Conservation (phyloP, 2,329 filamentous ascomycete genomes). For the Trichoderma hamatum region DNA sequence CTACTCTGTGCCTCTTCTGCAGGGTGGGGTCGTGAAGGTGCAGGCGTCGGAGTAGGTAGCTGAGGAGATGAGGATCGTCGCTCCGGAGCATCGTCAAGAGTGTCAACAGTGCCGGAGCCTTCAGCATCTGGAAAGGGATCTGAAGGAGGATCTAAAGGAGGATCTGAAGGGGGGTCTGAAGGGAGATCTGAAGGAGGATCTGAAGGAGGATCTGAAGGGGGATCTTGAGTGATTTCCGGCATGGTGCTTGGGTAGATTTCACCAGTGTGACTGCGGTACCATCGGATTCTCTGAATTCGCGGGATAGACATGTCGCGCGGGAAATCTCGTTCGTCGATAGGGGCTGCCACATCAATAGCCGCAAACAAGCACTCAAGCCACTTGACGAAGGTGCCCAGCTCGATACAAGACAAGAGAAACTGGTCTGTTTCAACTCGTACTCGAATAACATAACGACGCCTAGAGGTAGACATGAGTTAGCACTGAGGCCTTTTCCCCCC, state of each 20-base stretch:
- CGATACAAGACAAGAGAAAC: constrained; percentile 68
- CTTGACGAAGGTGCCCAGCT: constrained; percentile 65
- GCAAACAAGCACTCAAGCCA: constrained; percentile 72
- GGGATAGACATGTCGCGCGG: constrained; percentile 65
- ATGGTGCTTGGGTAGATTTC: constrained; percentile 27
- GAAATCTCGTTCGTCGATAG: constrained; percentile 70
- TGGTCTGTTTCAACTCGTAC: constrained; percentile 74
- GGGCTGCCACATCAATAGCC: constrained; percentile 71
- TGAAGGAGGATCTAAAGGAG: no score
- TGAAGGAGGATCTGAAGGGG: constrained; percentile 1
- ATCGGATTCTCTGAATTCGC: constrained; percentile 56
- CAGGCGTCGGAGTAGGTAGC: constrained; percentile 23
- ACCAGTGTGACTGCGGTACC: constrained; percentile 47
- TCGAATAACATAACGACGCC: constrained; percentile 68
- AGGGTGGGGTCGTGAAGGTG: constrained; percentile 18
- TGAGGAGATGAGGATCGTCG: constrained; percentile 29
- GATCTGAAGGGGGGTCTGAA: no score
- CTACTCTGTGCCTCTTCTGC: constrained; percentile 26
- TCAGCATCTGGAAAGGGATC: constrained; percentile 15
- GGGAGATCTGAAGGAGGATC: no score
- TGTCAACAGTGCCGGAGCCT: not conserved
- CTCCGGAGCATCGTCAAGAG: not conserved
- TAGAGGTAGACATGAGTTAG: constrained; percentile 33
- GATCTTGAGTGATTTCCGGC: constrained; percentile 19
- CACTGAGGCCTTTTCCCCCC: not conserved